Conservation (phyloP, 192 early-diverging fungal species). For the Gamsiella multidivaricata region DNA sequence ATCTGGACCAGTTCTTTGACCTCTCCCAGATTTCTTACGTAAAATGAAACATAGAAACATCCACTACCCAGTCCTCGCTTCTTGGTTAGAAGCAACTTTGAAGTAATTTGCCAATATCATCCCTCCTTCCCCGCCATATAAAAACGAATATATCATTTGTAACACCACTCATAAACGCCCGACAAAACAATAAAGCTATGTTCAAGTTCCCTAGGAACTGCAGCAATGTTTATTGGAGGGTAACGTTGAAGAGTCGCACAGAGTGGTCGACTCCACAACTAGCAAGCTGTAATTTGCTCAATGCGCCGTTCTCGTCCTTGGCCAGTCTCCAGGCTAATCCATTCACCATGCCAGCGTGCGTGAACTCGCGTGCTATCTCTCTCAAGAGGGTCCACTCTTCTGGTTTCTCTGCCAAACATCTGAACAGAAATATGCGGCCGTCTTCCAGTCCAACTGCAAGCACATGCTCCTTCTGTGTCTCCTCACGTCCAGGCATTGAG, state of each 20-base stretch:
- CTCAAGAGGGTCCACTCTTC: slow-evolving; percentile 55
- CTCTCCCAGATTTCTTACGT: slow-evolving; percentile 27
- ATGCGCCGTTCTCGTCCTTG: not conserved
- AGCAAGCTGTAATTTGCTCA: slow-evolving; percentile 65
- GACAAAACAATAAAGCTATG: too few species aligned
- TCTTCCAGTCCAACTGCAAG: slow-evolving; percentile 87
- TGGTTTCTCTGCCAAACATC: slow-evolving; percentile 19
- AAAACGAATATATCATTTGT: too few species aligned
- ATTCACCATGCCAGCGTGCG: slow-evolving; percentile 67
- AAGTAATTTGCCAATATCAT: too few species aligned
- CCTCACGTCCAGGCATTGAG: slow-evolving; percentile 30
- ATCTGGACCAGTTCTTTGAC: slow-evolving; percentile 49
- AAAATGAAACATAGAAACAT: too few species aligned
- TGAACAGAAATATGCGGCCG: slow-evolving; percentile 75
- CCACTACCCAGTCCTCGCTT: too few species aligned
- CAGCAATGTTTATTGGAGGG: slow-evolving; percentile 9
- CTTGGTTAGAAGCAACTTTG: too few species aligned
- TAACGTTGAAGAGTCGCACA: slow-evolving; percentile 72
- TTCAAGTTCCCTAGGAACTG: too few species aligned
- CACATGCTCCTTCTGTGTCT: slow-evolving; percentile 59
- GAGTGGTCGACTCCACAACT: slow-evolving; percentile 80
- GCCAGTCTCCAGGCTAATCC: slow-evolving; percentile 74
- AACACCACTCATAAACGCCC: too few species aligned
- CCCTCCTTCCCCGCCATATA: too few species aligned
- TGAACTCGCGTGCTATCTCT: slow-evolving; percentile 57